A percentile compares a stretch with the other conserved stretches of the same genome.
phyloP scores from a whole-genome alignment of 2,329 filamentous ascomycete genomes.

The Alternaria ventricosa region DNA sequence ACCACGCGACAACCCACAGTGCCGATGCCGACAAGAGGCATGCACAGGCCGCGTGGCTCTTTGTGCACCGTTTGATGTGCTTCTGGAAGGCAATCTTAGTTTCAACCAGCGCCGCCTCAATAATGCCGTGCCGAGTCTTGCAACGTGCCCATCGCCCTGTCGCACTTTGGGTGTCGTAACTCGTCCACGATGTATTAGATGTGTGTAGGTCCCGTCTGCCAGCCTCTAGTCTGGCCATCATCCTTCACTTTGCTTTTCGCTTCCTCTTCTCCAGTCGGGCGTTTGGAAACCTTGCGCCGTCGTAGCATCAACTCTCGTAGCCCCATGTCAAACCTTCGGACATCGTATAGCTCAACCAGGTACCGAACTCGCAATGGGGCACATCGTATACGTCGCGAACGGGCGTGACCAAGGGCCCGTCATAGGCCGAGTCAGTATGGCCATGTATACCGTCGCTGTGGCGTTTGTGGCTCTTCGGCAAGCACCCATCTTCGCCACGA shows the following conservation, averaged over 20 bases:
- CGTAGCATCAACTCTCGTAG: neutral
- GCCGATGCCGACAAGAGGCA: neutral
- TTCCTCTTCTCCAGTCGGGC: constrained; percentile 2
- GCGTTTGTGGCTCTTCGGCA: constrained; percentile 32
- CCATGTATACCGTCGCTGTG: constrained; percentile 29
- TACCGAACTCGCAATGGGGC: constrained; percentile 21
- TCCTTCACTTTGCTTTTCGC: neutral
- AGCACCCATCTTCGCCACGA: neutral
- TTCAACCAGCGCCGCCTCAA: constrained; percentile 13
- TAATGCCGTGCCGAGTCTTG: constrained; percentile 8
- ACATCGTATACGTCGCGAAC: constrained; percentile 22
- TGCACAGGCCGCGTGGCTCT: constrained; percentile 2
- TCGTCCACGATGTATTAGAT: constrained; percentile 12
- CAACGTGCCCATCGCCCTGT: constrained; percentile 7
- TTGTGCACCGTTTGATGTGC: constrained; percentile 5
- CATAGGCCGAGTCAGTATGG: constrained; percentile 31
- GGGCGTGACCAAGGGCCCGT: constrained; percentile 27
- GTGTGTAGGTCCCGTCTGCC: constrained; percentile 4
- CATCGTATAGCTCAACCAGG: constrained; percentile 9
- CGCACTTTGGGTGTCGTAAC: constrained; percentile 10
- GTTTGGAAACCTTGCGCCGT: neutral
- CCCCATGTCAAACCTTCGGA: constrained; percentile 18
- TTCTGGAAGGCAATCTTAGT: constrained; percentile 11
- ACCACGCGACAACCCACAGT: neutral
- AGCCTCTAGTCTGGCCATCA: neutral